A percentile compares a stretch with the other conserved stretches of the same genome.
Conservation (phyloP, 139 green algal species). For the Medakamo hakoo region DNA sequence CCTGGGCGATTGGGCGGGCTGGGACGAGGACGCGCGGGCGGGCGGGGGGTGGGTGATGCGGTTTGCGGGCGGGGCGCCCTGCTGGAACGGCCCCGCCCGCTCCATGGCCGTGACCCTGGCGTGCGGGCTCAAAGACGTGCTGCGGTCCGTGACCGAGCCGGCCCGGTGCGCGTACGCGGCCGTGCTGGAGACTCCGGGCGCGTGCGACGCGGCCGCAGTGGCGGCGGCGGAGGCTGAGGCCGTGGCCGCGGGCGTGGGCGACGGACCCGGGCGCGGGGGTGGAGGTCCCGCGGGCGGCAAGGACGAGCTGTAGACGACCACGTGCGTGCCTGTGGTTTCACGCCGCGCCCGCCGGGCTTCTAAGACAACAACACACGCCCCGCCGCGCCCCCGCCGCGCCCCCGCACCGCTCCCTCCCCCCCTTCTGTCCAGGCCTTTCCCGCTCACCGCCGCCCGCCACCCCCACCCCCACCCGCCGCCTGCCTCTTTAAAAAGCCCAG, state of each 20-base stretch:
- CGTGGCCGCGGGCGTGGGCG: conserved; percentile 3
- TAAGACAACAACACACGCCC: too few species aligned
- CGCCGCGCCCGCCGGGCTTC: too few species aligned
- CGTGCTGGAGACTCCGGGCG: conserved; percentile 37
- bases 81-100: conserved; percentile 47
- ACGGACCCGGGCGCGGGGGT: conserved; percentile 22
- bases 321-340: too few species aligned
- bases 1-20: conserved; percentile 47
- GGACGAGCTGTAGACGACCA: conserved; percentile 18
- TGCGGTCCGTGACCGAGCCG: conserved; percentile 54
- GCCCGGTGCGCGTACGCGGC: conserved; percentile 54
- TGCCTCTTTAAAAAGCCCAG: background rate
- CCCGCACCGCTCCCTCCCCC: too few species aligned
- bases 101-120: conserved; percentile 38
- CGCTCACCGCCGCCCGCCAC: too few species aligned
- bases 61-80: conserved; percentile 41
- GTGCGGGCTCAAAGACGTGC: conserved; percentile 40
- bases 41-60: conserved; percentile 17
- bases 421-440: too few species aligned
- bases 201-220: conserved; percentile 31
- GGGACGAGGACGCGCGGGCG: conserved; percentile 12
- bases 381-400: too few species aligned
- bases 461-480: too few species aligned
- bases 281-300: background rate
- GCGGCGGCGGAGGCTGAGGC: conserved; percentile 11